A percentile compares a stretch with the other conserved stretches of the same genome.
These are phyloP conservation scores for Tillandsia leiboldiana DNA, from an alignment of 176 grass and related monocot genomes.

Conservation along the genomic window DNA sequence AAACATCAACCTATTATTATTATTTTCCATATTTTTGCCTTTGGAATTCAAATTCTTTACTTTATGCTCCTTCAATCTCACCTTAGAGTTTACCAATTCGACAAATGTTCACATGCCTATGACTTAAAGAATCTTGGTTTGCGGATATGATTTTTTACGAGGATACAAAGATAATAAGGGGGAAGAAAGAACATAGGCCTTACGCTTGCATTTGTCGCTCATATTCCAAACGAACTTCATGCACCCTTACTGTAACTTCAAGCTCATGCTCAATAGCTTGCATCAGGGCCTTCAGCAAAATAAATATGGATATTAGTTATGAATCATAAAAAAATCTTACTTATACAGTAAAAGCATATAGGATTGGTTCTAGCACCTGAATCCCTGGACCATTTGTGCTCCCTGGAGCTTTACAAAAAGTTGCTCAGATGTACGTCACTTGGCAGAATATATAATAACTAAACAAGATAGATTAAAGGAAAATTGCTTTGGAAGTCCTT, in stretches of 20 bases:
- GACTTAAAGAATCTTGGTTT: too few species aligned
- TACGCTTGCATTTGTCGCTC: conserved; percentile 91
- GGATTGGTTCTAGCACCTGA: conserved; percentile 46
- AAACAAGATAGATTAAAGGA: conserved; percentile 1
- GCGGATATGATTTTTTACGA: too few species aligned
- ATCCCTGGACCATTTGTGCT: conserved; percentile 42
- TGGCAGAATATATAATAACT: conserved; percentile 2
- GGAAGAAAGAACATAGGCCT: conserved; percentile 2
- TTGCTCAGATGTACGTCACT: background rate
- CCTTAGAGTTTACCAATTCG: too few species aligned
- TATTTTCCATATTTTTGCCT: background rate
- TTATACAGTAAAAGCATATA: background rate
- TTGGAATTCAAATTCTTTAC: too few species aligned
- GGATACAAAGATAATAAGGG: background rate
- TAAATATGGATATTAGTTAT: conserved; percentile 23
- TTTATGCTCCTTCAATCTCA: too few species aligned
- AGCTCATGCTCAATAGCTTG: conserved; percentile 78
- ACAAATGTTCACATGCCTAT: too few species aligned
- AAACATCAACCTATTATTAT: background rate
- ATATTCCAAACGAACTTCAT: conserved; percentile 84
- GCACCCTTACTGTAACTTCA: conserved; percentile 63
- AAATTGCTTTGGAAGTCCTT: background rate
- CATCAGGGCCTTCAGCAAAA: conserved; percentile 46
- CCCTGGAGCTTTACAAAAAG: conserved; percentile 19
- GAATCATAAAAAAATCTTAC: conserved; percentile 1